These are phyloP conservation scores for Heteromeles arbutifolia DNA, from an alignment of 306 rosid genomes.

Conservation along the genomic window DNA sequence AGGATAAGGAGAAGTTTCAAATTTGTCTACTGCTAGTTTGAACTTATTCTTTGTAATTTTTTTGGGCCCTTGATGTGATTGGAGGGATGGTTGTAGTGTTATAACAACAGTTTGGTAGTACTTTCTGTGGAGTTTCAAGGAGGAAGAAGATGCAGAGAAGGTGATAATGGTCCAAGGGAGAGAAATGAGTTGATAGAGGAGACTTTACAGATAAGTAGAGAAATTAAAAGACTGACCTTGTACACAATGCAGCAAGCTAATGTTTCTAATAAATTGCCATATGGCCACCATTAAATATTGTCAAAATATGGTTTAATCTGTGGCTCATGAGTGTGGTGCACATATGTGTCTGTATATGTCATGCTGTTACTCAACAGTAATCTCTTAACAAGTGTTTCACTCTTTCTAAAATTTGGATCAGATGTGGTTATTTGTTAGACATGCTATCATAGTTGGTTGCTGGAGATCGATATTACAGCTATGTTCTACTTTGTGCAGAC, in stretches of 20 bases:
- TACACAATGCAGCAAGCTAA: neutral
- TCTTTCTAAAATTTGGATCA: neutral
- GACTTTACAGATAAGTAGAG: neutral
- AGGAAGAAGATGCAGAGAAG: neutral
- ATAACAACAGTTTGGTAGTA: neutral
- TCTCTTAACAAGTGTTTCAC: neutral
- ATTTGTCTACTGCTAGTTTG: neutral
- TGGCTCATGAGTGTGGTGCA: neutral
- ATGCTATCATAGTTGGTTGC: neutral
- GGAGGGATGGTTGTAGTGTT: neutral
- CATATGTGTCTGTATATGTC: neutral
- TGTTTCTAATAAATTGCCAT: neutral
- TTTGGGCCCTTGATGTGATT: neutral
- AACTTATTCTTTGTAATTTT: neutral
- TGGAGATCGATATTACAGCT: neutral
- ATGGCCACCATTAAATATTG: neutral
- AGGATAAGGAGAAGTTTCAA: neutral
- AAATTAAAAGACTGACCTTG: neutral
- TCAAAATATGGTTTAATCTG: neutral
- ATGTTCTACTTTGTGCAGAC: slow-evolving; percentile 41
- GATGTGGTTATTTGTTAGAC: neutral
- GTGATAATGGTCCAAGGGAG: neutral
- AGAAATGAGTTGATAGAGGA: neutral
- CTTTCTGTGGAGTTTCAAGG: neutral
- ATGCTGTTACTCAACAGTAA: neutral